Conservation (phyloP, 2,329 filamentous ascomycete genomes). For the Xylaria sp. region DNA sequence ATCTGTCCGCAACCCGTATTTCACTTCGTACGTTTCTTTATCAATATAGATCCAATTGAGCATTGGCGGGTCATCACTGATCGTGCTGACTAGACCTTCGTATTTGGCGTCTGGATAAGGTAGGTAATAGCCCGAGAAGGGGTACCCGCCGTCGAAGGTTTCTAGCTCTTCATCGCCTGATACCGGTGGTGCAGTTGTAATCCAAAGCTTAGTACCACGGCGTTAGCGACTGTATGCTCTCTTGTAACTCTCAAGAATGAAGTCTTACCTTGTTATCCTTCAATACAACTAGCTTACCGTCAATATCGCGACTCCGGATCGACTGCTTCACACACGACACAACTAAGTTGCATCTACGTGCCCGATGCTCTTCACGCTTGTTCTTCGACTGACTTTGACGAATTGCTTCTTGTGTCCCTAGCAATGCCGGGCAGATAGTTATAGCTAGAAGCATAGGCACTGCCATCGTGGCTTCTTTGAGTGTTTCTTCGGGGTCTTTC, state of each 20-base stretch:
- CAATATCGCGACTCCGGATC: conserved; percentile 49
- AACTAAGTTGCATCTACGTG: conserved; percentile 54
- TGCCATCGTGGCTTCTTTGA: conserved; percentile 45
- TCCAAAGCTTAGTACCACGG: conserved; percentile 47
- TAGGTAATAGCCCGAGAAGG: conserved; percentile 62
- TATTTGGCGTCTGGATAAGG: conserved; percentile 60
- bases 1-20: conserved; percentile 51
- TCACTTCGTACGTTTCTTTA: conserved; percentile 51
- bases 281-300: conserved; percentile 52
- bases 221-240: not conserved
- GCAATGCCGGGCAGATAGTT: conserved; percentile 49
- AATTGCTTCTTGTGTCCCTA: conserved; percentile 56
- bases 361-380: conserved; percentile 55
- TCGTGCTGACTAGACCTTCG: conserved; percentile 55
- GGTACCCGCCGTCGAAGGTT: conserved; percentile 49
- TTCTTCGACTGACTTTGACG: conserved; percentile 56
- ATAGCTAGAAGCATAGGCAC: conserved; percentile 50
- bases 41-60: conserved; percentile 59
- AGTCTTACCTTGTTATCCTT: conserved; percentile 49
- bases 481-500: conserved; percentile 32
- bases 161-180: conserved; percentile 34
- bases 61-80: conserved; percentile 55
- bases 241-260: not conserved
- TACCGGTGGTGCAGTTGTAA: conserved; percentile 48
- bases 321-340: conserved; percentile 53